Base-by-base conservation (phyloP, 176 grass and related monocot genomes). In the Phyllostachys edulis region DNA sequence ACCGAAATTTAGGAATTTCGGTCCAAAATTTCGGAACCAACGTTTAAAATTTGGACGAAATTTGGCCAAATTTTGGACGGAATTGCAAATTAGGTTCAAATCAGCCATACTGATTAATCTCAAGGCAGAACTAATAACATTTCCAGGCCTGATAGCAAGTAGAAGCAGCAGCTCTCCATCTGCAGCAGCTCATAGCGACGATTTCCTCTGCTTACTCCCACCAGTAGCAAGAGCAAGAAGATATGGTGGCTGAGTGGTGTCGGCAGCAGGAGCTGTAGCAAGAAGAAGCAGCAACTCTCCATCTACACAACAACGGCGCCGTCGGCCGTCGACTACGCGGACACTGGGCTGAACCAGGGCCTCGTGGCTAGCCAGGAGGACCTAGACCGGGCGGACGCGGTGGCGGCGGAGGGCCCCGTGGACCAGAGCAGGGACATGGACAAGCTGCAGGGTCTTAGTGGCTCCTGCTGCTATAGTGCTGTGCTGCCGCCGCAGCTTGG, bases 381-480 rank as follows among this genome's bases (percentile, higher is more conserved):
- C 82, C 80, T 98, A 51, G 84, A 85, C 75, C 85, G 61, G 15
- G 90, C 90, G n/a, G 95, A 98, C 79, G 62, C 85, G 85, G 82
- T 77, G 17, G 78, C 82, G 42, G 69, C 63, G 9, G 84, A 79
- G 34, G 71, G 68, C 0, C 42, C 76, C 2, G 86, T 97, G 11
- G 90, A 98, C 89, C 87, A 94, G 6, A 57, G 21, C 18, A 59
- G 46, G 63, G 84, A 90, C 75, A 36, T 94, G 6, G 95, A 98
- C 78, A 90, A 77, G 86, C 86, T 98, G 42, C 92, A 98, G 84
- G 95, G 95, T n/a, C n/a, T n/a, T n/a, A n/a, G n/a, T n/a, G n/a
- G n/a, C n/a, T n/a, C n/a, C n/a, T n/a, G n/a, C n/a, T n/a, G n/a
- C n/a, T n/a, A n/a, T n/a, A n/a, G n/a, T n/a, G n/a, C n/a, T n/a